These are phyloP conservation scores for Aegilops sharonensis DNA, from an alignment of 176 grass and related monocot genomes.

Conservation along the genomic window DNA sequence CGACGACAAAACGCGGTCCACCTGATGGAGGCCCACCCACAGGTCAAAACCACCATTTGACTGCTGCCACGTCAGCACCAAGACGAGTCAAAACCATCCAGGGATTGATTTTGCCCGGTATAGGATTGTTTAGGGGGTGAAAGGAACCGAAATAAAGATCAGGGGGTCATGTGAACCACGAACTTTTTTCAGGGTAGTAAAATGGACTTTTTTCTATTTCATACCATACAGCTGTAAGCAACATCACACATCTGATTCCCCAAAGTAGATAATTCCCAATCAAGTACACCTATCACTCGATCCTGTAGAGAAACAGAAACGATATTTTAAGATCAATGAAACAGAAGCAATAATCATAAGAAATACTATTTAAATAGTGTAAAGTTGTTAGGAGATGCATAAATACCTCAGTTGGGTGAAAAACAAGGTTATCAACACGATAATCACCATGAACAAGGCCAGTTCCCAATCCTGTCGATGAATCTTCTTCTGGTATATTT, in stretches of 20 bases:
- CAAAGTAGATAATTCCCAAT: slow-evolving; percentile 98
- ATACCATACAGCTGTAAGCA: slow-evolving; percentile 86
- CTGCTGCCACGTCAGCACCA: no score
- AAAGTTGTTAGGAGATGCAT: neutral
- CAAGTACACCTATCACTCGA: slow-evolving; percentile 88
- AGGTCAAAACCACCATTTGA: no score
- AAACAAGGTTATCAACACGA: slow-evolving; percentile 86
- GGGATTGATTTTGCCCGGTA: no score
- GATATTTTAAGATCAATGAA: neutral
- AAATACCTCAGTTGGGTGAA: slow-evolving; percentile 73
- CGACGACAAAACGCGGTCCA: no score
- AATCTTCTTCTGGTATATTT: slow-evolving; percentile 73
- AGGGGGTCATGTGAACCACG: no score
- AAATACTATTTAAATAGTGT: neutral
- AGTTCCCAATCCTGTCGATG: slow-evolving; percentile 43
- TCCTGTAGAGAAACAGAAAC: slow-evolving; percentile 48
- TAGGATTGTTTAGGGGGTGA: no score
- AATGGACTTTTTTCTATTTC: neutral
- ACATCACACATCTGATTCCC: slow-evolving; percentile 99
- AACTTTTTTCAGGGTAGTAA: no score
- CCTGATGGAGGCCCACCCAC: no score
- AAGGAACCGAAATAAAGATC: no score
- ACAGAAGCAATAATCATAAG: neutral
- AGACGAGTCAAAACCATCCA: no score
- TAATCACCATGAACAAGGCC: slow-evolving; percentile 95